Conservation (phyloP, 2,329 filamentous ascomycete species). For the Claviceps fusiformis region DNA sequence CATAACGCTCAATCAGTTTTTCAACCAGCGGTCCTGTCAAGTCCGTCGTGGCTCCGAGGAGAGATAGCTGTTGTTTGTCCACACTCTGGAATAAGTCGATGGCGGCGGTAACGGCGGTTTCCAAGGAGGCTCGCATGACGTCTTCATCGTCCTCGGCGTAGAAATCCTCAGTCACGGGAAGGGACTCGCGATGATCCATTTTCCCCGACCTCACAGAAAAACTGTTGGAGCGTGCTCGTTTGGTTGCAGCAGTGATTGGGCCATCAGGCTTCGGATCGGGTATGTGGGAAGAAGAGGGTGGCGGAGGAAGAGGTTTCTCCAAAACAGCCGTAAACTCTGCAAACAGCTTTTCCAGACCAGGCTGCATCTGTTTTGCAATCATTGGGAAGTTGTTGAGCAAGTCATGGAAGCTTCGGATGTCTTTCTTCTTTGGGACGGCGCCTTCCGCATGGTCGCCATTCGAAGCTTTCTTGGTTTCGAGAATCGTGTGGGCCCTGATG, state of each 20-base stretch:
- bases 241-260: slow-evolving; percentile 40
- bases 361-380: slow-evolving; percentile 93
- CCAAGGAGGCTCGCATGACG: slow-evolving; percentile 73
- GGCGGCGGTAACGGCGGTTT: slow-evolving; percentile 81
- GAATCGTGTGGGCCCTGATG: slow-evolving; percentile 24
- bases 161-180: slow-evolving; percentile 46
- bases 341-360: slow-evolving; percentile 77
- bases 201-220: slow-evolving; percentile 21
- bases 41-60: slow-evolving; percentile 84
- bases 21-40: slow-evolving; percentile 86
- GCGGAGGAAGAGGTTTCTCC: slow-evolving; percentile 69
- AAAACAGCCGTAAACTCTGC: slow-evolving; percentile 78
- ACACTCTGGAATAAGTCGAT: slow-evolving; percentile 94
- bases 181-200: slow-evolving; percentile 17
- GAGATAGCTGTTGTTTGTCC: slow-evolving; percentile 86
- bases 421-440: slow-evolving; percentile 55
- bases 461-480: slow-evolving; percentile 22
- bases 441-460: slow-evolving; percentile 29
- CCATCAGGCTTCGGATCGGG: slow-evolving; percentile 45
- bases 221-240: slow-evolving; percentile 40
- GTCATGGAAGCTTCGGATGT: slow-evolving; percentile 82
- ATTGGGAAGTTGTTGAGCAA: slow-evolving; percentile 84
- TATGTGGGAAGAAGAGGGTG: slow-evolving; percentile 47
- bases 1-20: slow-evolving; percentile 85
- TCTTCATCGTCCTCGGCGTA: slow-evolving; percentile 86